Evolutionary conservation across 1,139 yeast genomes (phyloP).

Genomic region (Waltiozyma sp.): DNA sequence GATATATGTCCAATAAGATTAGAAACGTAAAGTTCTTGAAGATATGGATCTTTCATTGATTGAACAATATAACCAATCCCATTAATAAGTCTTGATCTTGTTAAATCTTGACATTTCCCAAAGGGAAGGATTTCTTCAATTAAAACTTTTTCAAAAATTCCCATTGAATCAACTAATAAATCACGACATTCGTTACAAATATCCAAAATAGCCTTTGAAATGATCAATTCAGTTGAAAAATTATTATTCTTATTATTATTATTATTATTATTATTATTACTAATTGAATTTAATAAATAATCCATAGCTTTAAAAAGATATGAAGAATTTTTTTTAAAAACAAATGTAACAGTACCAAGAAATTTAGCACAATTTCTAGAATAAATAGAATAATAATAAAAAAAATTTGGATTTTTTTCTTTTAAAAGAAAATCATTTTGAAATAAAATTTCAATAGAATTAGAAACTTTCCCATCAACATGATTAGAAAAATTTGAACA

Average conservation of each 20-base stretch:
- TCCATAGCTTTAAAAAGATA: slow-evolving; percentile 41
- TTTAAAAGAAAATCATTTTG: slow-evolving; percentile 19
- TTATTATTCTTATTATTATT: slow-evolving; percentile 12
- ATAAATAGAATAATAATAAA: slow-evolving; percentile 6
- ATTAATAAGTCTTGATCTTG: slow-evolving; percentile 50
- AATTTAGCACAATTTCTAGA: slow-evolving; percentile 39
- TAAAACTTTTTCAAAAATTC: slow-evolving; percentile 41
- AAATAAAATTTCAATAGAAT: slow-evolving; percentile 20
- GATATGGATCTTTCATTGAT: slow-evolving; percentile 33
- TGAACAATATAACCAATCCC: slow-evolving; percentile 54
- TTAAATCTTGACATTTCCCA: slow-evolving; percentile 33
- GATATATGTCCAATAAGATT: slow-evolving; percentile 20
- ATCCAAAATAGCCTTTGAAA: slow-evolving; percentile 49
- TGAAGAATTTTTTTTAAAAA: slow-evolving; percentile 25
- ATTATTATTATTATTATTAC: slow-evolving; percentile 17
- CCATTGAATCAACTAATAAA: slow-evolving; percentile 34
- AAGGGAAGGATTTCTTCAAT: slow-evolving; percentile 43
- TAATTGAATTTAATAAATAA: slow-evolving; percentile 31
- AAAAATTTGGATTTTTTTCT: too few relatives aligned
- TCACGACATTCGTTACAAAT: slow-evolving; percentile 52
- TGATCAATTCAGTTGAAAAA: slow-evolving; percentile 27
- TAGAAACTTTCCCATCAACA: slow-evolving; percentile 15
- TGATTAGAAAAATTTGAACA: slow-evolving; percentile 31
- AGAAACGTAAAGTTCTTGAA: slow-evolving; percentile 25
- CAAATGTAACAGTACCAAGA: slow-evolving; percentile 45